Conservation (phyloP, 2,329 filamentous ascomycete genomes). For the Epichloe sibirici region DNA sequence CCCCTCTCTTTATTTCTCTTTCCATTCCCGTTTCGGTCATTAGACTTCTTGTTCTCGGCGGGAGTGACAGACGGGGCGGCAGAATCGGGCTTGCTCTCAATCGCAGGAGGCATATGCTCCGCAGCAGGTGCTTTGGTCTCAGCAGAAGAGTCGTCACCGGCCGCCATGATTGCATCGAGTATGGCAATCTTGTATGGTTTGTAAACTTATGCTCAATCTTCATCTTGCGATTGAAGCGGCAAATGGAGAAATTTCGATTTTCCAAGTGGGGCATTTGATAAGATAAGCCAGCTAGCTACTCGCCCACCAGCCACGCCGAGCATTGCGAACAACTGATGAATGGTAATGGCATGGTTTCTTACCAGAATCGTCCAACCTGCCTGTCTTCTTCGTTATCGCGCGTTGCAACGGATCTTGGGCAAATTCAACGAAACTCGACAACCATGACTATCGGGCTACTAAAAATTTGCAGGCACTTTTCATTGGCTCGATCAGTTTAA, state of each 20-base stretch:
- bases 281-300: neutral
- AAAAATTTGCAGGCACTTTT: too few species aligned
- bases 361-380: too few species aligned
- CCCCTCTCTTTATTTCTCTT: constrained; percentile 17
- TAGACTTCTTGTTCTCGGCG: constrained; percentile 2
- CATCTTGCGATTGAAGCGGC: neutral
- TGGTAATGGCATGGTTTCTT: too few species aligned
- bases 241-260: constrained; percentile 3
- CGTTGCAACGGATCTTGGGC: too few species aligned
- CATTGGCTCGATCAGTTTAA: too few species aligned
- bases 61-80: neutral
- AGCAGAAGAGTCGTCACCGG: constrained; percentile 18
- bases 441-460: too few species aligned
- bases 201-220: neutral
- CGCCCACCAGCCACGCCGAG: too few species aligned
- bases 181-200: constrained; percentile 1
- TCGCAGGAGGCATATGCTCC: constrained; percentile 8
- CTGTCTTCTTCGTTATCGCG: too few species aligned
- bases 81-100: neutral
- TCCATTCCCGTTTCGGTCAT: constrained; percentile 4
- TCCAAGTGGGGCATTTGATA: neutral
- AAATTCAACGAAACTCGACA: too few species aligned
- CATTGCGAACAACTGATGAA: too few species aligned
- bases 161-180: constrained; percentile 22
- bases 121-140: constrained; percentile 11